Percentiles rank a stretch among this genome's conserved stretches.
Conservation (phyloP, 1,284 basidiomycete genomes). For the Rhodotorula mucilaginosa region DNA sequence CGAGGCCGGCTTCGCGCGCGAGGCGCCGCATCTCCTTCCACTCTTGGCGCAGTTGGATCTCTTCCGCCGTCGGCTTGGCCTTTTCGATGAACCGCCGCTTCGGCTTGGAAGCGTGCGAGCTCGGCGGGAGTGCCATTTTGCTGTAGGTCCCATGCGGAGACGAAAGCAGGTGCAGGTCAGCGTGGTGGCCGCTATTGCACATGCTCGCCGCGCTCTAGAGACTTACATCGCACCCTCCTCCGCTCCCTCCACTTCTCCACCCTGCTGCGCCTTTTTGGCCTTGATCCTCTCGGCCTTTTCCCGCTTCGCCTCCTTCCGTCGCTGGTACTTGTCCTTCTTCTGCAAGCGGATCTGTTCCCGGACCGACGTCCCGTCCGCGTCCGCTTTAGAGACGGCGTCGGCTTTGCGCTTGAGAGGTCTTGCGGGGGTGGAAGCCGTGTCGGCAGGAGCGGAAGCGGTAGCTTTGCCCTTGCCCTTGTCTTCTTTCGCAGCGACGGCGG, state of each 20-base stretch:
- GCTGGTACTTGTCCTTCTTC: conserved; percentile 26
- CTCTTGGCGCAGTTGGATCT: conserved; percentile 19
- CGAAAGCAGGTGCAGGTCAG: no score
- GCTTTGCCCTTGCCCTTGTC: conserved; percentile 4
- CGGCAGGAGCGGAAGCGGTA: background rate
- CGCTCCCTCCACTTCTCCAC: background rate
- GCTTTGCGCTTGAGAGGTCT: conserved; percentile 8
- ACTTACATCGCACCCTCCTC: conserved; percentile 2
- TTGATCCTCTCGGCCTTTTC: conserved; percentile 21
- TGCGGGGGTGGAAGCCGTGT: background rate
- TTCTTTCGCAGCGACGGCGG: background rate
- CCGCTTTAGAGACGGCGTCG: conserved; percentile 14
- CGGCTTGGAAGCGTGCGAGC: background rate
- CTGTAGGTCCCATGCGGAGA: background rate
- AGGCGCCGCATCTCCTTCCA: conserved; percentile 29
- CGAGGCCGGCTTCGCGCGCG: conserved; percentile 20
- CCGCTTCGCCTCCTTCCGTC: conserved; percentile 18
- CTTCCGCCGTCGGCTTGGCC: conserved; percentile 25
- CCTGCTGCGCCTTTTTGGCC: conserved; percentile 15
- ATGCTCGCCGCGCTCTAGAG: background rate
- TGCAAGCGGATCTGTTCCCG: conserved; percentile 26
- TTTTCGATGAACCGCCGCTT: conserved; percentile 28
- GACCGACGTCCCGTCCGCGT: conserved; percentile 13
- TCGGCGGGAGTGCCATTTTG: background rate
- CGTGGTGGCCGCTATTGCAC: no score